Base-by-base conservation (phyloP, 306 rosid genomes). In the Vigna radiata region DNA sequence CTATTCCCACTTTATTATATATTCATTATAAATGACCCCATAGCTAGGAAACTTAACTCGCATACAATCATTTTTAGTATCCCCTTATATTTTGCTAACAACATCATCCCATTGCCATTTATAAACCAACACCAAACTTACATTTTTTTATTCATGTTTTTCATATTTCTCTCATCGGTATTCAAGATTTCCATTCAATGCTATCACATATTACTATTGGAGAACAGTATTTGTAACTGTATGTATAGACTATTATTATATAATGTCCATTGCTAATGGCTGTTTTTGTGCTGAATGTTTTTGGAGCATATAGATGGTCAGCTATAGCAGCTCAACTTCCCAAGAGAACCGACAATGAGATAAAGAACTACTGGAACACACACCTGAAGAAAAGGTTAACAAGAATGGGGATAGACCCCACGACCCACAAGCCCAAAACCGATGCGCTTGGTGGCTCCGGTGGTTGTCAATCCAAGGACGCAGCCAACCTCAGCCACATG, bases 321-420 rank as follows among this genome's bases (percentile, higher is more conserved):
- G 85, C 86, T 2, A 87, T 87, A 71, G 88, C 90, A 3, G 85
- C 81, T 33, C 88, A 84, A 47, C 78, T 87, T 10, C 85, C 90
- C 0, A 79, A 78, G 65, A 82, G 90, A 68, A 87, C 88, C 0
- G 90, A 87, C 74, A 87, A 87, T 1, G 90, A 87, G 46, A 87
- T 87, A 7, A 87, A 84, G 65, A 87, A 87, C 49, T 82, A 84
- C 2, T 84, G 90, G 90, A 87, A 87, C 79, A 81, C 90, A 0
- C 88, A 84, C 43, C 53, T 87, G n/a, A 87, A 87, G 81, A 87
- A 87, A 41, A 87, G 85, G 70, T 81, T 87, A 25, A 49, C 77
- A 6, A 62, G 72, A 37, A 79, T 84, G 86, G 90, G 90, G 0
- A 87, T 87, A 47, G 86, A 87, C 52, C 90, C 90, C 0, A 53